Evolutionary conservation across 495 filamentous ascomycete species (phyloP), one percentile per base, ranked within the genome.

Genomic region (Penicillium atrosanguineum): DNA sequence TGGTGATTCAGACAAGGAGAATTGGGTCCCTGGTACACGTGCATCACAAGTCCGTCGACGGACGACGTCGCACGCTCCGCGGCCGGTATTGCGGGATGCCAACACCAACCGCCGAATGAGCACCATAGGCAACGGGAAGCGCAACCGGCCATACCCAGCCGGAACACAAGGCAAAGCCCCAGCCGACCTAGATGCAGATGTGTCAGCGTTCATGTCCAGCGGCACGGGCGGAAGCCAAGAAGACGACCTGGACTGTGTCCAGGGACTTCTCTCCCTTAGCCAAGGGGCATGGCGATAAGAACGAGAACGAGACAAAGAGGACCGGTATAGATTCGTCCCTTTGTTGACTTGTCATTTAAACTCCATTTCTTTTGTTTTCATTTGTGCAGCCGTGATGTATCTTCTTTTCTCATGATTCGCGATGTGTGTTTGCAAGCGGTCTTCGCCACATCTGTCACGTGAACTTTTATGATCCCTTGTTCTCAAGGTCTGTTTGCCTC

Each of bases 1-100:
- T 52, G 78, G 85, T 37, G 92, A 96, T 48, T 95, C 90, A 2
- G 92, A 97, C 62, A 97, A 97, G 67, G 92, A 97, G 72, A 97
- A 97, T 65, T 94, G 89, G 89, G 80, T 86, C 44, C 83, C 83
- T 1, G 81, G 74, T 19, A 83, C 77, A 7, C 69, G 74, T 36
- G 58, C 57, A 14, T 64, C 73, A 19, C 68, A 74, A 31, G 46
- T 70, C 38, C 74, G 70, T 53, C 71, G 72, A 19, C 68, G 70
- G 15, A 56, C 67, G n/a, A 56, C 63, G 14, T 68, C 69, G 19
- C 67, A 71, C 9, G 55, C 68, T 25, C 54, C 63, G 37, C 71
- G 77, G 58, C 78, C 48, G 54, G 78, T 65, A 52, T 75, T 75
- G 64, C 77, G 53, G 61, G 83, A 70, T 61, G 77, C 71, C 46